Evolutionary conservation across 169 alveolate species (phyloP).

Genomic region (Cytauxzoon felis): DNA sequence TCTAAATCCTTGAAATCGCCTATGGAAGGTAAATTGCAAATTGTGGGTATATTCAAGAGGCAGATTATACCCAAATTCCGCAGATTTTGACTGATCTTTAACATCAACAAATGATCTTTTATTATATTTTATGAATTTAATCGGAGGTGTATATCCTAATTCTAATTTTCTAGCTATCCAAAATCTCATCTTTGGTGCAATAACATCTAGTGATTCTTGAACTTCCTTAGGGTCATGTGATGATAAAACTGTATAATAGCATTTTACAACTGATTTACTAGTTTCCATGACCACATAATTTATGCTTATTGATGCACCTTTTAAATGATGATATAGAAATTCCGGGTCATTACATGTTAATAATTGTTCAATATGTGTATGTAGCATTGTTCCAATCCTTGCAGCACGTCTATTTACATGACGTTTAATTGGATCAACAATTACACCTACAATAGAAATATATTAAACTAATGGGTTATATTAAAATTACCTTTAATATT

Average conservation of each 20-base stretch:
- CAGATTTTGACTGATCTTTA: constrained; percentile 6
- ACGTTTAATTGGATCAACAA: constrained; percentile 68
- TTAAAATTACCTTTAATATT: constrained; percentile 59
- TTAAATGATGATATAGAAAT: constrained; percentile 49
- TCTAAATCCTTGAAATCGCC: neutral
- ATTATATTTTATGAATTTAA: constrained; percentile 55
- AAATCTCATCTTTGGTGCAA: constrained; percentile 61
- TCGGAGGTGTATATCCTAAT: constrained; percentile 78
- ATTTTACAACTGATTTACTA: constrained; percentile 60
- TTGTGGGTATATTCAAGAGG: constrained; percentile 10
- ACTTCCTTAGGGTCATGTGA: constrained; percentile 50
- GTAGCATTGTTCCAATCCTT: constrained; percentile 64
- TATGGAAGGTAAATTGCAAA: neutral
- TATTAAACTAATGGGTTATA: neutral
- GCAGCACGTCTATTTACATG: constrained; percentile 68
- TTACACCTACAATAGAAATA: constrained; percentile 11
- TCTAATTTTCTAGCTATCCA: constrained; percentile 71
- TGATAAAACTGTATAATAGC: constrained; percentile 64
- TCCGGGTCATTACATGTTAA: constrained; percentile 66
- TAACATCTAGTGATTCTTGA: constrained; percentile 59
- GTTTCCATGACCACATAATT: constrained; percentile 72
- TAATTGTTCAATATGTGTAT: constrained; percentile 70
- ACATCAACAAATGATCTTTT: constrained; percentile 21
- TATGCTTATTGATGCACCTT: constrained; percentile 67
- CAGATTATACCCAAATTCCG: constrained; percentile 28